Conservation (phyloP, 345 rosid genomes). For the Pugionium dolabratum region DNA sequence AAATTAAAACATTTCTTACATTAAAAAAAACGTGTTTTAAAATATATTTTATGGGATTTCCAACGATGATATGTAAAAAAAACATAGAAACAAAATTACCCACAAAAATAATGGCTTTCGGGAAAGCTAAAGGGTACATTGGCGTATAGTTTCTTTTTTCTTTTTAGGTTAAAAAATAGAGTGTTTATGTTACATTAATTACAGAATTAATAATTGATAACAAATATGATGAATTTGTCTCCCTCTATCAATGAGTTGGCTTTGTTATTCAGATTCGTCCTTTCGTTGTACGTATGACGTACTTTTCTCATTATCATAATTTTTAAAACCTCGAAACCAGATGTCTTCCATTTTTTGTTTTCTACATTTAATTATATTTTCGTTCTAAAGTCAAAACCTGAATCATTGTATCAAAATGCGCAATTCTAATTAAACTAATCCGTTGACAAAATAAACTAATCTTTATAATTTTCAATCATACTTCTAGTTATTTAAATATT, state of each 20-base stretch:
- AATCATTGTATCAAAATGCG: constrained; percentile 31
- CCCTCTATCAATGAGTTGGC: constrained; percentile 34
- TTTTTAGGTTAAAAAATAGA: constrained; percentile 5
- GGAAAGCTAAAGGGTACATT: constrained; percentile 19
- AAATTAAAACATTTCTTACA: too few relatives aligned
- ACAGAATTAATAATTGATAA: constrained; percentile 11
- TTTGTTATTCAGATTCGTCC: constrained; percentile 28
- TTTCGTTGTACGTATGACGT: constrained; percentile 41
- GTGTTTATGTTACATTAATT: constrained; percentile 5
- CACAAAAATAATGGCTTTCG: constrained; percentile 12
- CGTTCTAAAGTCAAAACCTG: constrained; percentile 31
- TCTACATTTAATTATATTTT: constrained; percentile 6
- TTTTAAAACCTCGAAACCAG: constrained; percentile 19
- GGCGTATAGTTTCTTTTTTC: constrained; percentile 11
- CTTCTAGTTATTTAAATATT: background rate
- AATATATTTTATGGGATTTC: too few relatives aligned
- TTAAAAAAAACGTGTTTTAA: too few relatives aligned
- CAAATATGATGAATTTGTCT: constrained; percentile 22
- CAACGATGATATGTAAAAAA: background rate
- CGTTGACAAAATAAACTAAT: constrained; percentile 23
- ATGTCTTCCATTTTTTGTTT: constrained; percentile 31
- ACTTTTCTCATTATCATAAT: constrained; percentile 23
- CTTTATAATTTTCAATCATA: background rate
- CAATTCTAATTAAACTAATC: constrained; percentile 12
- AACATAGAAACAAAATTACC: background rate